Evolutionary conservation across 306 rosid species (phyloP).

Genomic region (Vicia villosa): DNA sequence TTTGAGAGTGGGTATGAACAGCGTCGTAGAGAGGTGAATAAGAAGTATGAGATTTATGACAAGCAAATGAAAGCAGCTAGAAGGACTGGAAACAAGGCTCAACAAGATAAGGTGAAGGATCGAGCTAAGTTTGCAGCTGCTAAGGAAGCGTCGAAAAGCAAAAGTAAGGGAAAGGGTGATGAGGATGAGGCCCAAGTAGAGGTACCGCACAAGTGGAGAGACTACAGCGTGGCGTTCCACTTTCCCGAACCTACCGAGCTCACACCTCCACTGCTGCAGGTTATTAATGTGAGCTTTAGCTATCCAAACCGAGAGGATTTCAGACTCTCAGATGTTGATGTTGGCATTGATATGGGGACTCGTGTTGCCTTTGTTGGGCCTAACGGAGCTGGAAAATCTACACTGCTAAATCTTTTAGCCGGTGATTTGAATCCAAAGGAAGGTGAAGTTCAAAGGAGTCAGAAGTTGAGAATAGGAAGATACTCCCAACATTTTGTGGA

Average conservation of each 20-base stretch:
- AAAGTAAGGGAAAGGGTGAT: constrained; percentile 62
- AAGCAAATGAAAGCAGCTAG: constrained; percentile 20
- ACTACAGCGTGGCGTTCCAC: constrained; percentile 3
- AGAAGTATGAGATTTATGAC: constrained; percentile 43
- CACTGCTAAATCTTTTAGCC: constrained; percentile 21
- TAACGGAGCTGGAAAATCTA: no score
- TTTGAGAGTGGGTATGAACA: constrained; percentile 78
- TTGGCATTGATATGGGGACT: constrained; percentile 23
- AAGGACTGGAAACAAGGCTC: constrained; percentile 44
- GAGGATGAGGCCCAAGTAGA: constrained; percentile 54
- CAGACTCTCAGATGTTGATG: constrained; percentile 19
- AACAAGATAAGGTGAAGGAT: constrained; percentile 50
- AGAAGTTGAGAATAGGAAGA: constrained; percentile 28
- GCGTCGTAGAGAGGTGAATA: constrained; percentile 73
- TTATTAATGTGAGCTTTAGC: constrained; percentile 1
- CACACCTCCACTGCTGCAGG: constrained; percentile 14
- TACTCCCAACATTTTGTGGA: constrained; percentile 25
- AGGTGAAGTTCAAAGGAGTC: constrained; percentile 5
- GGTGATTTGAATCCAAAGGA: constrained; percentile 9
- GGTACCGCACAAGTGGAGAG: constrained; percentile 36
- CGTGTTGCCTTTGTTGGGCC: constrained; percentile 28
- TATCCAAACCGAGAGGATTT: constrained; percentile 21
- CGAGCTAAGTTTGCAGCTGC: constrained; percentile 16
- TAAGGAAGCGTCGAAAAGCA: no score
- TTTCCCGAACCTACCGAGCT: constrained; percentile 24